Conservation (phyloP, 441 rosid species). For the Gossypium laxum region DNA sequence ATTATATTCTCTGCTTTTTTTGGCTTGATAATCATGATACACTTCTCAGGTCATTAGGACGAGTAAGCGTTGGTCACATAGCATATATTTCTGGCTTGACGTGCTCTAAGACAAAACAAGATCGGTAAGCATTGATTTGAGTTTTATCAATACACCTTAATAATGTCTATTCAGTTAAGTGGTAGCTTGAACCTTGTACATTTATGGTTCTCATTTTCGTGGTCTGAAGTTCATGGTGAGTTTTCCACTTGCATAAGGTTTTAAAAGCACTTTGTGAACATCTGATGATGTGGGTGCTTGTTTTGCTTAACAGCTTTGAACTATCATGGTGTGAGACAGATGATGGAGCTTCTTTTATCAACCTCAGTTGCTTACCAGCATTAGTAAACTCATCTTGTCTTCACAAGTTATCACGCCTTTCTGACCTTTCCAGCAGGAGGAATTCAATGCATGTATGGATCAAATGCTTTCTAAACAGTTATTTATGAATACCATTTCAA, state of each 20-base stretch:
- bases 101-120: constrained; percentile 42
- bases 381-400: constrained; percentile 76
- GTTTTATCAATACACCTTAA: not conserved
- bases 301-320: constrained; percentile 51
- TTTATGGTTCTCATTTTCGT: not conserved
- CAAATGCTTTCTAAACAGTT: not conserved
- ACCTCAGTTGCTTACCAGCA: constrained; percentile 78
- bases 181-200: not conserved
- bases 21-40: not conserved
- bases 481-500: not conserved
- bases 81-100: constrained; percentile 64
- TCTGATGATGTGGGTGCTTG: constrained; percentile 5
- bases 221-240: not conserved
- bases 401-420: constrained; percentile 43
- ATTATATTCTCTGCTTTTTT: not conserved
- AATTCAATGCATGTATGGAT: constrained; percentile 40
- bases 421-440: constrained; percentile 39
- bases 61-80: constrained; percentile 64
- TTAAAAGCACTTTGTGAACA: not conserved
- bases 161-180: not conserved
- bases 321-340: constrained; percentile 58
- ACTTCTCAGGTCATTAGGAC: constrained; percentile 67
- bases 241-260: not conserved
- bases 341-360: constrained; percentile 49
- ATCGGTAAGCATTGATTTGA: constrained; percentile 31